Conservation (phyloP, 257 asterid species). For the Rehmannia glutinosa region DNA sequence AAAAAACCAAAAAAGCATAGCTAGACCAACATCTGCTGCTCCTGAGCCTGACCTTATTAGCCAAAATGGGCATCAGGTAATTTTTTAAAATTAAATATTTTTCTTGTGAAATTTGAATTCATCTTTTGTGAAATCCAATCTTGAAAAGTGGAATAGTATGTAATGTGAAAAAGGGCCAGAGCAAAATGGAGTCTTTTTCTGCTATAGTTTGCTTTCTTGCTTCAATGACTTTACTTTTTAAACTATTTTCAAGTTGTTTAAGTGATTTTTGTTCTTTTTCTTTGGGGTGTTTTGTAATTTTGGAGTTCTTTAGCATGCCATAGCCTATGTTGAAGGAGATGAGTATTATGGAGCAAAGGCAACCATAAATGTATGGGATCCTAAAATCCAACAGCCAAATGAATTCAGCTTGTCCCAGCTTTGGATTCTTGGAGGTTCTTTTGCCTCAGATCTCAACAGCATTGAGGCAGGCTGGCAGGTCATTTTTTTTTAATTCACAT, state of each 20-base stretch:
- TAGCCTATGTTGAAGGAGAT: slow-evolving; percentile 77
- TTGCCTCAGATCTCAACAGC: slow-evolving; percentile 72
- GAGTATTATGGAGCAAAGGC: slow-evolving; percentile 86
- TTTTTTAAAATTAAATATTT: not conserved
- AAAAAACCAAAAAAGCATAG: slow-evolving; percentile 41
- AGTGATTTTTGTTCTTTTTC: slow-evolving; percentile 14
- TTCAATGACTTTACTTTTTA: not conserved
- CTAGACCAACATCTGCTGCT: slow-evolving; percentile 46
- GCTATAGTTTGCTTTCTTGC: not conserved
- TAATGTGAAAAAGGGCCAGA: slow-evolving; percentile 1
- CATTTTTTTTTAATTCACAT: slow-evolving; percentile 1
- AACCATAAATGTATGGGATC: slow-evolving; percentile 82
- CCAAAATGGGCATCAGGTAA: slow-evolving; percentile 89
- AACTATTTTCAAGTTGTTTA: slow-evolving; percentile 12
- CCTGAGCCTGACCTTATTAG: slow-evolving; percentile 54
- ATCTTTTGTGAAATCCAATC: not conserved
- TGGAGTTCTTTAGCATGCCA: slow-evolving; percentile 80
- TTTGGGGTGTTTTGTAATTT: slow-evolving; percentile 26
- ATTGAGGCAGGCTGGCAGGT: slow-evolving; percentile 98
- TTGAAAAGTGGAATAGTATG: not conserved
- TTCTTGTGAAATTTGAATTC: not conserved
- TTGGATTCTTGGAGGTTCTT: slow-evolving; percentile 85
- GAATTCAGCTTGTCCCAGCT: slow-evolving; percentile 86
- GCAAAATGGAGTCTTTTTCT: slow-evolving; percentile 12
- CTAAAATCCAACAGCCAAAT: slow-evolving; percentile 69